Conservation (phyloP, 2,329 filamentous ascomycete species). For the Fusarium abutilonis region DNA sequence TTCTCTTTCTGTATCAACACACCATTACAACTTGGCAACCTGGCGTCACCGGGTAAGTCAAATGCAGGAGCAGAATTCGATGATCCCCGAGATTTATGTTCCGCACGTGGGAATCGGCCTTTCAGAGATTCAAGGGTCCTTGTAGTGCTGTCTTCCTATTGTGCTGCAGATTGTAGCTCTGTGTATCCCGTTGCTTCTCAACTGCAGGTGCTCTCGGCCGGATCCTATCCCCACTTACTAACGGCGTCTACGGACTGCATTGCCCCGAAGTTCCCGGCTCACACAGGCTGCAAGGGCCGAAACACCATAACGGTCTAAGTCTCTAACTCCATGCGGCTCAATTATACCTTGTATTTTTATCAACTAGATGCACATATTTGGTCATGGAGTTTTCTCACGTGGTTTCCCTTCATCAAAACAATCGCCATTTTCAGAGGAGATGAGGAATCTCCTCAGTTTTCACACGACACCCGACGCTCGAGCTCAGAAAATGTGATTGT, state of each 20-base stretch:
- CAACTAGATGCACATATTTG: neutral
- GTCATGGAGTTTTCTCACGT: neutral
- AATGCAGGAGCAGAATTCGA: constrained; percentile 12
- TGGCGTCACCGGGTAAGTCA: constrained; percentile 25
- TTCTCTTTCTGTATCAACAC: neutral
- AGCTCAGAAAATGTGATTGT: neutral
- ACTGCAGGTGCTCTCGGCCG: neutral
- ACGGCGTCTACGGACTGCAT: constrained; percentile 17
- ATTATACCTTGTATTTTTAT: neutral
- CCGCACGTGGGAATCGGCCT: constrained; percentile 30
- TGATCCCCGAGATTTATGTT: constrained; percentile 21
- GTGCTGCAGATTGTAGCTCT: constrained; percentile 18
- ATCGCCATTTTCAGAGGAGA: neutral
- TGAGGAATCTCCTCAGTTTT: neutral
- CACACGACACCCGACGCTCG: neutral
- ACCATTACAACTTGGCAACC: constrained; percentile 4
- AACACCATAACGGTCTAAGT: constrained; percentile 22
- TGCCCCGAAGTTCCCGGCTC: constrained; percentile 31
- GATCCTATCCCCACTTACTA: constrained; percentile 24
- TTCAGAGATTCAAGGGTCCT: constrained; percentile 21
- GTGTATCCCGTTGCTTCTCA: constrained; percentile 1
- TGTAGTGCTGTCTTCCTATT: constrained; percentile 2
- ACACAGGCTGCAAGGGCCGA: constrained; percentile 37
- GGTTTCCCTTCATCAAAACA: neutral
- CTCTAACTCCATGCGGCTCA: constrained; percentile 4